Conservation (phyloP, 148 eudicot genomes). For the Chenopodium album region DNA sequence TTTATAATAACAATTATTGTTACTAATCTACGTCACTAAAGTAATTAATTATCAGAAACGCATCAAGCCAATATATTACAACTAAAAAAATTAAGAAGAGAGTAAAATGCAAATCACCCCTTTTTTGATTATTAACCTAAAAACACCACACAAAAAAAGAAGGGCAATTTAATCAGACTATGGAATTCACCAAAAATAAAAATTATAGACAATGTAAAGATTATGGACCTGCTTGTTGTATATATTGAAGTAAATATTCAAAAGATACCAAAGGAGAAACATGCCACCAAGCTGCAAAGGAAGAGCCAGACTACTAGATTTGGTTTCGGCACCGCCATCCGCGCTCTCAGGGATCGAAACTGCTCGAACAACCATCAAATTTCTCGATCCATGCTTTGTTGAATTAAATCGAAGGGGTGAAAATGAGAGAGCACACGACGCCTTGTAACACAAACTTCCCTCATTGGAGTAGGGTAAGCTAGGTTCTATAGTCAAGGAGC, state of each 20-base stretch:
- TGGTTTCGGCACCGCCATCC: slow-evolving; percentile 16
- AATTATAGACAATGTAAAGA: too few species aligned
- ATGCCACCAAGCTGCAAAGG: slow-evolving; percentile 57
- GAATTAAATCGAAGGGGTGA: background rate
- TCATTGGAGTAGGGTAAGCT: too few species aligned
- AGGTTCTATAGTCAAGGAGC: background rate
- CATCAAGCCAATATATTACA: too few species aligned
- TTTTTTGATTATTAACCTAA: too few species aligned
- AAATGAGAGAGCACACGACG: slow-evolving; percentile 3
- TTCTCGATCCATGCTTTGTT: background rate
- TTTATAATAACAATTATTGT: too few species aligned
- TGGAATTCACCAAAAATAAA: too few species aligned
- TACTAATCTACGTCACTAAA: too few species aligned
- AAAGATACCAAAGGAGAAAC: slow-evolving; percentile 75
- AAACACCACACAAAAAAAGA: too few species aligned
- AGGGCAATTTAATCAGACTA: too few species aligned
- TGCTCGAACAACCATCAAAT: slow-evolving; percentile 17
- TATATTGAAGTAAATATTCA: slow-evolving; percentile 86
- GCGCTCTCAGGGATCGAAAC: slow-evolving; percentile 30
- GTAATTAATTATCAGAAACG: too few species aligned
- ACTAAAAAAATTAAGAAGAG: too few species aligned
- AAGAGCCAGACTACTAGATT: slow-evolving; percentile 15
- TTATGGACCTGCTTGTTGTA: slow-evolving; percentile 72
- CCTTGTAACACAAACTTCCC: slow-evolving; percentile 5
- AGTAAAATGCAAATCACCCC: too few species aligned